A percentile compares a stretch with the other conserved stretches of the same genome.
phyloP scores from a whole-genome alignment of 192 early-diverging fungal species.

The Entomortierella lignicola region DNA sequence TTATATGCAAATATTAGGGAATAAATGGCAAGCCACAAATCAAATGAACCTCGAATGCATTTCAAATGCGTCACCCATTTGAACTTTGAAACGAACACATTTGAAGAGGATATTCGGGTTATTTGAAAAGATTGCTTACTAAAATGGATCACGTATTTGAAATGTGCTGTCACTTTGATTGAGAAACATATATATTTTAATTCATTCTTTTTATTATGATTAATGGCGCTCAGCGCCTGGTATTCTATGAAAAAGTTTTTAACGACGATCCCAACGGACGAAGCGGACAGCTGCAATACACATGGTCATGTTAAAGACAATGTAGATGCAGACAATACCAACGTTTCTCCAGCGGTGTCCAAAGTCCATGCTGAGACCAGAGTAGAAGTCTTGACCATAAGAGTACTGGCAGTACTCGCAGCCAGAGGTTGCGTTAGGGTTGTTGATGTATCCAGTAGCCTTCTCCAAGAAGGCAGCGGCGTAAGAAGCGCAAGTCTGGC shows the following conservation, averaged over 20 bases:
- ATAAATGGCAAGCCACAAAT: no score
- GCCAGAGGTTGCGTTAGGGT: constrained; percentile 57
- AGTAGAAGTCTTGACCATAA: constrained; percentile 69
- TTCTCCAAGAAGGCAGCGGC: constrained; percentile 60
- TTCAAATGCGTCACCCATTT: no score
- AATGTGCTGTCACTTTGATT: no score
- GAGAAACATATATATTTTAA: neutral
- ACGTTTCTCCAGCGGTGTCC: constrained; percentile 76
- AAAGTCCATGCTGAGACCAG: constrained; percentile 58
- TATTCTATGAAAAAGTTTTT: neutral
- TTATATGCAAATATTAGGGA: no score
- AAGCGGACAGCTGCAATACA: constrained; percentile 54
- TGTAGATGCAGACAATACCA: constrained; percentile 69
- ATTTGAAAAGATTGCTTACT: no score
- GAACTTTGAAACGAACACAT: no score
- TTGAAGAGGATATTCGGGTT: no score
- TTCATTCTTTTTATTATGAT: neutral
- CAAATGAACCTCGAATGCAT: no score
- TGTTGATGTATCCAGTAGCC: constrained; percentile 71
- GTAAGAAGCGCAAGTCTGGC: constrained; percentile 74
- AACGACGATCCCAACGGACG: constrained; percentile 51
- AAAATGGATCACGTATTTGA: no score
- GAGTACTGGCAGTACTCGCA: constrained; percentile 76
- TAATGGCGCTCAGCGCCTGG: no score
- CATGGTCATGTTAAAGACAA: constrained; percentile 62